These are phyloP conservation scores for Sporodiniella umbellata DNA, from an alignment of 371 early-diverging fungal species.

Conservation along the genomic window DNA sequence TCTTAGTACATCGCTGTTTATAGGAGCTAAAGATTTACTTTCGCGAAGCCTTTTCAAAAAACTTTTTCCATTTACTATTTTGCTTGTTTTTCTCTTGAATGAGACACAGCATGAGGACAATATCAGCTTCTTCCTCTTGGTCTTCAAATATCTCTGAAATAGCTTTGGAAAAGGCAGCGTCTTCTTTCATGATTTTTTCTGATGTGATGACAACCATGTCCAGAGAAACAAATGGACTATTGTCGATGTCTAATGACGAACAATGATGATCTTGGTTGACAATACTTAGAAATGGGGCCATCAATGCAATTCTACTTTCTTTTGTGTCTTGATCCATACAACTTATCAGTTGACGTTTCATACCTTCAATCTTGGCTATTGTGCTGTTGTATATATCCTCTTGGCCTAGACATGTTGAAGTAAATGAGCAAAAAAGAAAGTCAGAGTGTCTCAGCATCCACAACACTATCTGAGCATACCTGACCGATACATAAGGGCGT, in stretches of 20 bases:
- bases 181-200: constrained; percentile 19
- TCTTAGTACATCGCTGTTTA: no score
- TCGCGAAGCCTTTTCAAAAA: constrained; percentile 19
- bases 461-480: constrained; percentile 27
- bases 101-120: constrained; percentile 41
- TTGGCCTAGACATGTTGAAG: constrained; percentile 28
- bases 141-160: constrained; percentile 32
- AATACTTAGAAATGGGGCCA: constrained; percentile 32
- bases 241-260: constrained; percentile 5
- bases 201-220: constrained; percentile 28
- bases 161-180: constrained; percentile 19
- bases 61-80: constrained; percentile 24
- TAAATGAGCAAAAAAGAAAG: no score
- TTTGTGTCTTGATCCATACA: constrained; percentile 23
- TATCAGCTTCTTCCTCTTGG: constrained; percentile 47
- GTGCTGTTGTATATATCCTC: constrained; percentile 19
- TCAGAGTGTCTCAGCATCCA: no score
- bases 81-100: constrained; percentile 30
- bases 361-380: constrained; percentile 20
- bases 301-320: constrained; percentile 11
- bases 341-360: constrained; percentile 17
- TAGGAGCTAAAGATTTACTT: constrained; percentile 11
- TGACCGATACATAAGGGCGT: constrained; percentile 47
- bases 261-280: constrained; percentile 20
- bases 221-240: constrained; percentile 8